Evolutionary conservation across 257 asterid genomes (phyloP).

Genomic region (Scutellaria barbata): DNA sequence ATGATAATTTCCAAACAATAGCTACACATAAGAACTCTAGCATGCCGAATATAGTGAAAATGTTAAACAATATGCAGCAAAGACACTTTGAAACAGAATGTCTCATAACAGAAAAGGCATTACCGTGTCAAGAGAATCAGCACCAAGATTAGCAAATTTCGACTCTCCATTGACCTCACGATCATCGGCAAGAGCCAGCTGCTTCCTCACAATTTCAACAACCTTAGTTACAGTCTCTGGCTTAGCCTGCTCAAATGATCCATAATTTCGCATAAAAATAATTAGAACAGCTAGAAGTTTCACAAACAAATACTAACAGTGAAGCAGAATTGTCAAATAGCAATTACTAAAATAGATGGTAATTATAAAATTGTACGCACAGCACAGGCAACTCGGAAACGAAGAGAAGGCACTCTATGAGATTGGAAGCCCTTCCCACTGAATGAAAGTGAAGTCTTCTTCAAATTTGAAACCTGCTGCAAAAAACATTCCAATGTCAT

Average conservation of each 20-base stretch:
- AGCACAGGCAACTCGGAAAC: constrained; percentile 69
- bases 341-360: neutral
- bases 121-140: constrained; percentile 99
- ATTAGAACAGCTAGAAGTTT: neutral
- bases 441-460: constrained; percentile 53
- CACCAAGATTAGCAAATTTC: constrained; percentile 75
- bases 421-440: constrained; percentile 50
- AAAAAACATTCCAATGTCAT: neutral
- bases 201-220: constrained; percentile 79
- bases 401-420: constrained; percentile 56
- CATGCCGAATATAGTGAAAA: too few species aligned
- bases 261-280: constrained; percentile 8
- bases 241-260: constrained; percentile 63
- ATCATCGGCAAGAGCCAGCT: constrained; percentile 79
- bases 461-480: constrained; percentile 48
- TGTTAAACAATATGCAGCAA: neutral
- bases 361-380: constrained; percentile 45
- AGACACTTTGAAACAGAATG: neutral
- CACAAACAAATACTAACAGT: neutral
- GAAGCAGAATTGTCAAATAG: neutral
- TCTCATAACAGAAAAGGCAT: constrained; percentile 2
- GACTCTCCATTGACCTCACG: constrained; percentile 73
- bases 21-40: neutral
- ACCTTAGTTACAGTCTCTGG: constrained; percentile 86
- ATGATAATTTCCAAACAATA: neutral